Evolutionary conservation across 2,329 filamentous ascomycete species (phyloP), one percentile per base, ranked within the genome.

Genomic region (Atkinsonella texensis): DNA sequence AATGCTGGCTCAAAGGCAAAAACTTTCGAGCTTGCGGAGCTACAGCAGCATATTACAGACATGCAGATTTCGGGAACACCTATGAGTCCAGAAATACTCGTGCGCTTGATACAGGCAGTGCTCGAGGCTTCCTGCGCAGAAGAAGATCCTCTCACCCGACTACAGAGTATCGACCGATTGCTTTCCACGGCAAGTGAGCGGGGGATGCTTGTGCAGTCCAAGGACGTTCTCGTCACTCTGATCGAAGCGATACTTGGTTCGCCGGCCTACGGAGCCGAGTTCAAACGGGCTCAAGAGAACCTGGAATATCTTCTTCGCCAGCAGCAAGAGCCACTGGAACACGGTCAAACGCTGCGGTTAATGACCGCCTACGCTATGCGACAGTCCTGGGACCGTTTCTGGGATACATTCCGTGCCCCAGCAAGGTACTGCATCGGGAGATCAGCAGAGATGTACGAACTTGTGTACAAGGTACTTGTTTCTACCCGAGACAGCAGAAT

Each of bases 401-500:
- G 80, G 81, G 70, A 78, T 18, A 60, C 73, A 10, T 87, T 83
- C 72, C 73, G 74, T 51, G 70, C 74, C 52, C 73, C 79, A 4
- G 66, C 81, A 13, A 70, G 75, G 41, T 73, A 75, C 57, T 65
- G 72, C 40, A 60, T 64, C 9, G 58, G 70, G 1, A 76, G 83
- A 18, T 74, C 75, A 0, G 59, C 68, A n/a, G 61, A 62, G 15
- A 69, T 84, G 56, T 87, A 87, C 60, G 63, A 67, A 3, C 66
- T 74, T 35, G 66, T 81, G 28, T 84, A 79, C 60, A 56, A 63
- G 13, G 60, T 69, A 31, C 70, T 81, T 50, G 73, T 75, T 1
- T 60, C 67, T 4, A 71, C 73, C 0, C 58, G 64, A 0, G 67
- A 76, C 55, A 65, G 71, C 52, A 58, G 52, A 46, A 63, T 68